Conservation (phyloP, 179 eudicot genomes). For the Amaranthus tricolor region DNA sequence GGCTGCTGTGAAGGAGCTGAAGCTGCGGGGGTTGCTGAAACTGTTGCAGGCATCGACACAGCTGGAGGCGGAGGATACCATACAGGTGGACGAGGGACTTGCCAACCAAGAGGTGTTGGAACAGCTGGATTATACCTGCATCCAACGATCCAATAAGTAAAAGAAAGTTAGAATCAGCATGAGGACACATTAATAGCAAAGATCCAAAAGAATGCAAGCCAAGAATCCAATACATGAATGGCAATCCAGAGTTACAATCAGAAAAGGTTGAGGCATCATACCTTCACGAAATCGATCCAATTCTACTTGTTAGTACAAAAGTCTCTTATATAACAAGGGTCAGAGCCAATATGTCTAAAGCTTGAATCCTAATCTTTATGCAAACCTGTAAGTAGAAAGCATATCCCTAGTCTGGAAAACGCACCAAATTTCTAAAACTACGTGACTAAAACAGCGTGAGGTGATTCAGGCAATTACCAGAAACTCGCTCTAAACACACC, state of each 20-base stretch:
- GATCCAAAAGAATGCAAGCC: not conserved
- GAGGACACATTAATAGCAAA: not conserved
- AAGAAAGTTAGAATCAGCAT: constrained; percentile 16
- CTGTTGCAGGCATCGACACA: constrained; percentile 59
- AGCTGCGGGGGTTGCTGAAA: constrained; percentile 51
- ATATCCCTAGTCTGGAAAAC: not conserved
- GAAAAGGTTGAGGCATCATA: not conserved
- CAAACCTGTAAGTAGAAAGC: not conserved
- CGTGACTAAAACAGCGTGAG: not conserved
- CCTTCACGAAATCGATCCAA: not conserved
- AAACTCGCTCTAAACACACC: not conserved
- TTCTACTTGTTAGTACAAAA: not conserved
- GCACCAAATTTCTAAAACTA: no score
- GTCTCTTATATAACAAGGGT: not conserved
- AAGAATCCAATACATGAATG: not conserved
- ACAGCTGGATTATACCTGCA: constrained; percentile 73
- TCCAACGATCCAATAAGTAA: constrained; percentile 15
- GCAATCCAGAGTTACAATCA: no score
- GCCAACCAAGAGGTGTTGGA: constrained; percentile 69
- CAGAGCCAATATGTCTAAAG: not conserved
- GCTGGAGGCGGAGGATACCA: constrained; percentile 79
- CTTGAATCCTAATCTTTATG: not conserved
- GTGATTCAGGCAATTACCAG: not conserved
- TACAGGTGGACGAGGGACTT: constrained; percentile 74
- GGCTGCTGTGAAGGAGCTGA: constrained; percentile 75